phyloP scores from a whole-genome alignment of 352 stramenopile genomes.

The Globisporangium sylvaticum region DNA sequence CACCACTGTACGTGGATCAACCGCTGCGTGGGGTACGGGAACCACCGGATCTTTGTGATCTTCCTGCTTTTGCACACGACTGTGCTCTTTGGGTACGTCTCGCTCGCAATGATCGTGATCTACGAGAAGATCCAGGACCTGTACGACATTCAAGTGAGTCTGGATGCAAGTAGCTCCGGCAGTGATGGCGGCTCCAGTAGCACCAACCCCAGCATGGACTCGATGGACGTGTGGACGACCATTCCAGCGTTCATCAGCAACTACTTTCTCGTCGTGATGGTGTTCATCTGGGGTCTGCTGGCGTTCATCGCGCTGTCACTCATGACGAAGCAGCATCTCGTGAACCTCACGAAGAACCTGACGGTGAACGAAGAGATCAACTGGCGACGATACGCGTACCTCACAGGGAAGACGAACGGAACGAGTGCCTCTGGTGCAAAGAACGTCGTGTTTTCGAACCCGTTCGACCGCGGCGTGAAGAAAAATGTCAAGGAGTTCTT shows the following conservation, averaged over 20 bases:
- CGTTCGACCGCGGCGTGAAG: conserved; percentile 40
- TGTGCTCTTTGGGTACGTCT: conserved; percentile 42
- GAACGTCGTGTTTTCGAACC: conserved; percentile 26
- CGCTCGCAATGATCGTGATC: conserved; percentile 37
- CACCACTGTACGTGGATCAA: conserved; percentile 89
- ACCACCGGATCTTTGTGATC: conserved; percentile 74
- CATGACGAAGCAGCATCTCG: conserved; percentile 66
- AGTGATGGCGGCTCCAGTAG: conserved; percentile 13
- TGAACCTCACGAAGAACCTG: conserved; percentile 62
- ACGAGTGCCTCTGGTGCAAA: not conserved
- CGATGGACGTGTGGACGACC: conserved; percentile 57
- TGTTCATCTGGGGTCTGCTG: conserved; percentile 50
- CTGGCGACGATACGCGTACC: conserved; percentile 72
- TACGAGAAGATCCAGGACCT: conserved; percentile 33
- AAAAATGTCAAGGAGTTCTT: conserved; percentile 53
- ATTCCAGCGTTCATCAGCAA: conserved; percentile 46
- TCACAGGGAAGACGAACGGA: conserved; percentile 27
- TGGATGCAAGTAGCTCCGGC: not conserved
- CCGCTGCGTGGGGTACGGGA: conserved; percentile 70
- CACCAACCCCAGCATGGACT: conserved; percentile 24
- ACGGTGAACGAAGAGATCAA: conserved; percentile 86
- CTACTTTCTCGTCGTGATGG: conserved; percentile 56
- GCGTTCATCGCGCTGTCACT: conserved; percentile 45
- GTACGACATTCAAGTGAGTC: conserved; percentile 22
- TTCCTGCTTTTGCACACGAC: conserved; percentile 74